Evolutionary conservation across 192 early-diverging fungal genomes (phyloP).

Genomic region (Pecoramyces ruminantium): DNA sequence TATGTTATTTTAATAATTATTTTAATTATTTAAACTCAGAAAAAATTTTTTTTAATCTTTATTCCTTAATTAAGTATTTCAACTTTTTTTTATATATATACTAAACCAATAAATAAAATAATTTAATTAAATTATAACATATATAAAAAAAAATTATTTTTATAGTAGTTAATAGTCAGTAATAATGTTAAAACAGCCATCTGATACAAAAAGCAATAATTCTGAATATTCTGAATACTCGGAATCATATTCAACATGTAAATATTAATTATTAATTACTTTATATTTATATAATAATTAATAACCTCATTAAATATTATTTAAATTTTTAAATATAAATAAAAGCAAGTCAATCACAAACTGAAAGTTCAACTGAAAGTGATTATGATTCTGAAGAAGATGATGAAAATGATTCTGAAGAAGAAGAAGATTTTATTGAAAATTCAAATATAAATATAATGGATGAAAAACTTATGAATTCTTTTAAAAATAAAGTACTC

Average conservation of each 20-base stretch:
- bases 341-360: neutral
- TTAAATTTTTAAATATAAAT: too few species aligned
- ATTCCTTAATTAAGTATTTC: too few species aligned
- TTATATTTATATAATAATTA: neutral
- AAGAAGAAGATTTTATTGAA: neutral
- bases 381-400: neutral
- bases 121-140: too few species aligned
- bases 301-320: neutral
- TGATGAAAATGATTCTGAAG: too few species aligned
- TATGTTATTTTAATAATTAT: too few species aligned
- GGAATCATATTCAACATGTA: neutral
- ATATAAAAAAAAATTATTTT: too few species aligned
- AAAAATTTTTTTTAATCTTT: too few species aligned
- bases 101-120: too few species aligned
- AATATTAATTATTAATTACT: neutral
- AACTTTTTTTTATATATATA: too few species aligned
- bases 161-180: too few species aligned
- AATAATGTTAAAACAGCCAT: neutral
- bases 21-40: too few species aligned
- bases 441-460: neutral
- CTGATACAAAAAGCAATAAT: neutral
- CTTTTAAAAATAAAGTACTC: neutral
- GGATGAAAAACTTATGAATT: neutral
- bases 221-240: neutral
- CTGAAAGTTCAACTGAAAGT: neutral